Conservation (phyloP, 1,139 yeast genomes). For the Keqinozyma sinolaborantium region DNA sequence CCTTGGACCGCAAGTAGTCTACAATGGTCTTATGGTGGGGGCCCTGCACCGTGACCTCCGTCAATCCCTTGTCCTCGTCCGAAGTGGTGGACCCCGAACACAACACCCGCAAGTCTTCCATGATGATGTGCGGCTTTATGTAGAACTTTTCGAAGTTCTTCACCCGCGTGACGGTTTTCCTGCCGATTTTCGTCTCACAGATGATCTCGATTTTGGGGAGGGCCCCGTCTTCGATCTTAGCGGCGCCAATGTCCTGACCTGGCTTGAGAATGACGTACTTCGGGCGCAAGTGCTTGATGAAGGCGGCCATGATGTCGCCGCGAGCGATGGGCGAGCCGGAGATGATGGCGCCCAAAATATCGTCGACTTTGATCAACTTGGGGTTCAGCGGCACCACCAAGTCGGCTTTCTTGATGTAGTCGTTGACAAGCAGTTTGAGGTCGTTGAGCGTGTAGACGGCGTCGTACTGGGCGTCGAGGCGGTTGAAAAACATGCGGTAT, state of each 20-base stretch:
- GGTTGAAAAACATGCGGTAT: constrained; percentile 48
- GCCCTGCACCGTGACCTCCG: constrained; percentile 86
- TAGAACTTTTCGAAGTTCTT: constrained; percentile 66
- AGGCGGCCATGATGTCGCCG: constrained; percentile 51
- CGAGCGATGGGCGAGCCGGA: constrained; percentile 21
- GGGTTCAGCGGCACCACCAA: constrained; percentile 46
- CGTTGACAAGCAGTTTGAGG: constrained; percentile 47
- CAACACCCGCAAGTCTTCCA: constrained; percentile 66
- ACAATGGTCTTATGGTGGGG: constrained; percentile 69
- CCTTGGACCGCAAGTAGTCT: constrained; percentile 58
- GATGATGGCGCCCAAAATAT: constrained; percentile 24
- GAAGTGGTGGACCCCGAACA: constrained; percentile 91
- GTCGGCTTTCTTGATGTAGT: constrained; percentile 51
- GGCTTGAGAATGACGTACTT: constrained; percentile 55
- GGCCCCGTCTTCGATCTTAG: constrained; percentile 49
- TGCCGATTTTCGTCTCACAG: constrained; percentile 77
- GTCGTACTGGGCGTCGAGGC: constrained; percentile 30
- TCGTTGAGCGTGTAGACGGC: constrained; percentile 51
- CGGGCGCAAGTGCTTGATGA: constrained; percentile 53
- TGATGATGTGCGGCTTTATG: constrained; percentile 61
- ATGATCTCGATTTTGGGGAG: constrained; percentile 65
- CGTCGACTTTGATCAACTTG: constrained; percentile 55
- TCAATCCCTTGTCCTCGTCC: constrained; percentile 52
- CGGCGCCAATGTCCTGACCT: constrained; percentile 29
- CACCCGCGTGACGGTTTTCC: constrained; percentile 75